A percentile compares a stretch with the other conserved stretches of the same genome.
Evolutionary conservation across 345 rosid genomes (phyloP).

Genomic region (Citrus australasica): DNA sequence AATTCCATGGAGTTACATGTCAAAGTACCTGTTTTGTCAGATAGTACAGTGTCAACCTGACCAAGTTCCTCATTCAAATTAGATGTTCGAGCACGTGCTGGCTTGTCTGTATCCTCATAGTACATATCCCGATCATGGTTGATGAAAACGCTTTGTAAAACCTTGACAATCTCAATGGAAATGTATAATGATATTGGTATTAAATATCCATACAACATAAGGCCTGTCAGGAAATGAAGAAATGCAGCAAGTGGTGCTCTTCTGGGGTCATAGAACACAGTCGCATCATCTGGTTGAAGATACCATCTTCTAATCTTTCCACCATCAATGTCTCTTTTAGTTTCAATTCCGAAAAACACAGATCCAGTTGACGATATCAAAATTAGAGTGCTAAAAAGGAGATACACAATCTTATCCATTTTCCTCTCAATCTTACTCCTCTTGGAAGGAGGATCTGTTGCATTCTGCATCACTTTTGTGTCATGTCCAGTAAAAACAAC

Average conservation of each 20-base stretch:
- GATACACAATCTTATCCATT: slow-evolving; percentile 85
- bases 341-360: slow-evolving; percentile 53
- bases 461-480: slow-evolving; percentile 94
- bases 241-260: slow-evolving; percentile 56
- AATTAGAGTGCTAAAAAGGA: slow-evolving; percentile 73
- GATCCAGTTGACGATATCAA: slow-evolving; percentile 70
- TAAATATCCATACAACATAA: slow-evolving; percentile 88
- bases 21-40: slow-evolving; percentile 94
- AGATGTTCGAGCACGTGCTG: slow-evolving; percentile 82
- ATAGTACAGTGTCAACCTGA: slow-evolving; percentile 72
- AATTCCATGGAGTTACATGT: slow-evolving; percentile 97
- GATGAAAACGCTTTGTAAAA: slow-evolving; percentile 83
- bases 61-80: slow-evolving; percentile 97
- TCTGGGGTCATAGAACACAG: slow-evolving; percentile 58
- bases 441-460: slow-evolving; percentile 80
- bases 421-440: slow-evolving; percentile 84
- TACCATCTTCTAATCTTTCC: slow-evolving; percentile 71
- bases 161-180: slow-evolving; percentile 87
- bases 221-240: slow-evolving; percentile 83
- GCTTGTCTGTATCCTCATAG: slow-evolving; percentile 52
- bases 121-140: slow-evolving; percentile 81
- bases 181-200: slow-evolving; percentile 90
- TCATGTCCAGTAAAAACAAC: slow-evolving; percentile 93
- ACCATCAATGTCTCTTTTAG: slow-evolving; percentile 44
- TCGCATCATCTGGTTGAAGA: slow-evolving; percentile 59